Conservation (phyloP, 2,329 filamentous ascomycete species). For the Endothia cerciana region DNA sequence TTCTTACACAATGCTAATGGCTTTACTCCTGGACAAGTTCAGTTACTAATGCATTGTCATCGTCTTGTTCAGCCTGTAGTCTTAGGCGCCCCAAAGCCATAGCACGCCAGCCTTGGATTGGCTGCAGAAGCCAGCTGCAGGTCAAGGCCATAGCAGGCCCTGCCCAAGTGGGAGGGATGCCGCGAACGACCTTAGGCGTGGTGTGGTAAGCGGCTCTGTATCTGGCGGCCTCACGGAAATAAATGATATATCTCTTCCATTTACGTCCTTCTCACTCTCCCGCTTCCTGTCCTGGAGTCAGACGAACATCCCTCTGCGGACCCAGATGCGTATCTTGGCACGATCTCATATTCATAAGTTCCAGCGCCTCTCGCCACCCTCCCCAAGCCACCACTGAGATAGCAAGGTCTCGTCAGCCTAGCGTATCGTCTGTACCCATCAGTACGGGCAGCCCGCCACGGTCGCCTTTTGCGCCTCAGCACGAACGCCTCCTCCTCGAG, state of each 20-base stretch:
- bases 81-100: not conserved
- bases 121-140: not conserved
- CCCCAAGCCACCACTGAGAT: not conserved
- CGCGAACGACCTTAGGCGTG: too few species aligned
- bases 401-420: not conserved
- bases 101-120: not conserved
- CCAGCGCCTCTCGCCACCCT: not conserved
- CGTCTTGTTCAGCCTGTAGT: not conserved
- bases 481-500: constrained; percentile 45
- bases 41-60: too few species aligned
- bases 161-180: not conserved
- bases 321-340: too few species aligned
- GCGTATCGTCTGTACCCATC: not conserved
- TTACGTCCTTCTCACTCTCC: not conserved
- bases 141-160: not conserved
- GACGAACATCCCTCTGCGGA: too few species aligned
- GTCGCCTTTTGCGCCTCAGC: constrained; percentile 36
- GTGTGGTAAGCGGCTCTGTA: not conserved
- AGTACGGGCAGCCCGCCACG: constrained; percentile 2
- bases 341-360: not conserved
- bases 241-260: not conserved
- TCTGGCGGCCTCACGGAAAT: not conserved
- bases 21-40: too few species aligned
- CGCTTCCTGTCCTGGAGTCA: not conserved
- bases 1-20: too few species aligned